Base-by-base conservation (phyloP, 192 early-diverging fungal genomes). In the Entophlyctis luteolus region DNA sequence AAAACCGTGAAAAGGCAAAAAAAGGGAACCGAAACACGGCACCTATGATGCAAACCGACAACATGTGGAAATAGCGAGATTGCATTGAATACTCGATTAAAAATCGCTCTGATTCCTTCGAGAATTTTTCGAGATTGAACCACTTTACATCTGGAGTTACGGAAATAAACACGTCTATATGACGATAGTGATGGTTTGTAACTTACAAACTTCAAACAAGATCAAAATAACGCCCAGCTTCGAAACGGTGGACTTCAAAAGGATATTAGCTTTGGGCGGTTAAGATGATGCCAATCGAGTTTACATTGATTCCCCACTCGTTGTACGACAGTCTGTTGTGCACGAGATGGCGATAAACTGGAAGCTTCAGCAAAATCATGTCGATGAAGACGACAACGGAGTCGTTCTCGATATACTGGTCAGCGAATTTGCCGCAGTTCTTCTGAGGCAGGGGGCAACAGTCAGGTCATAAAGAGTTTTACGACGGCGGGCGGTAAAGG, bases 341-440 rank as follows among this genome's bases (percentile, higher is more conserved):
- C 14, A 96, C 71, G 49, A 96, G 55, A 71, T 96, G 93, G 4
- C 91, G 82, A 74, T 91, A 96, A 2, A 90, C 91, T 58, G 89
- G 89, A 38, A 87, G 83, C 73, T 91, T 91, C 71, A 91, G 89
- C 45, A 96, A 79, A 14, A 94, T 71, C 92, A 96, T 90, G 75
- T 96, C 93, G 66, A 96, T 91, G 66, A 93, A 93, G 55, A 91
- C 84, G 42, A 93, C 85, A 18, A 93, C 82, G 65, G 87, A 82
- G 68, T 96, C 93, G 73, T 90, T 87, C 75, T 96, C 93, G 37
- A 94, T 84, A 77, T 96, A 96, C 70, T 91, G 91, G 83, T 96
- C 93, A 38, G 90, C 91, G 70, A 93, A 89, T 12, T 52, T 37
- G 14, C 52, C 29, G 53, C 70, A 71, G 14, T 16, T 12, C 28